Evolutionary conservation across 306 rosid species (phyloP), one percentile per base, ranked within the genome.

Genomic region (Chamaecrista fasciculata): DNA sequence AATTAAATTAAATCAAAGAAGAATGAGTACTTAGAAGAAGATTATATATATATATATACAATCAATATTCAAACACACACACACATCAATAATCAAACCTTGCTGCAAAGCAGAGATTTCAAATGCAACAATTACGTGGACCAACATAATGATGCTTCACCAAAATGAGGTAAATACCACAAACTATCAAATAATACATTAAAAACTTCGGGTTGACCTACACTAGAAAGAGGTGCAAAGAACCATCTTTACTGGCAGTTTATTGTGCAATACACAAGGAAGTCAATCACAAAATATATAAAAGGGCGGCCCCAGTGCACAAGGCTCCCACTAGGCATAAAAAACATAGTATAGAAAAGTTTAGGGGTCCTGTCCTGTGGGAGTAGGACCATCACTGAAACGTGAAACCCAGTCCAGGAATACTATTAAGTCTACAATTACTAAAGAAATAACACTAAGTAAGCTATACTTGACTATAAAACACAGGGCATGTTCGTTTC

Each of bases 1-100:
- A 60, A n/a, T 31, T 70, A 56, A 58, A 29, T 57, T 66, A 44
- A 51, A 59, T 2, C 3, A 59, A 40, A 71, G 11, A 67, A 71
- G 33, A 31, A 58, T 37, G 16, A 47, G 10, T 20, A 50, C 12
- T 28, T 70, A 23, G 42, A 71, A 47, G 43, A 37, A 9, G 2
- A 31, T 6, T n/a, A n/a, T n/a, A n/a, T n/a, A n/a, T n/a, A 33
- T 33, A 4, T 33, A 33, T 2, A 33, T 33, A 1, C 36, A 2
- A 33, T 33, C 36, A 33, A 33, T 9, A 7, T 9, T 1, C 43
- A 10, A 11, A 10, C 12, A 10, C 43, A 37, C 12, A 6, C 5
- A 37, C 4, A 8, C 10, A 57, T 57, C 39, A 15, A 56, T n/a
- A 33, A 6, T 56, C 36, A 33, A 47, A 58, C 6, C 64, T 31